Evolutionary conservation across 371 early-diverging fungal species (phyloP), one percentile per base, ranked within the genome.

Genomic region (Mucor circinelloides): DNA sequence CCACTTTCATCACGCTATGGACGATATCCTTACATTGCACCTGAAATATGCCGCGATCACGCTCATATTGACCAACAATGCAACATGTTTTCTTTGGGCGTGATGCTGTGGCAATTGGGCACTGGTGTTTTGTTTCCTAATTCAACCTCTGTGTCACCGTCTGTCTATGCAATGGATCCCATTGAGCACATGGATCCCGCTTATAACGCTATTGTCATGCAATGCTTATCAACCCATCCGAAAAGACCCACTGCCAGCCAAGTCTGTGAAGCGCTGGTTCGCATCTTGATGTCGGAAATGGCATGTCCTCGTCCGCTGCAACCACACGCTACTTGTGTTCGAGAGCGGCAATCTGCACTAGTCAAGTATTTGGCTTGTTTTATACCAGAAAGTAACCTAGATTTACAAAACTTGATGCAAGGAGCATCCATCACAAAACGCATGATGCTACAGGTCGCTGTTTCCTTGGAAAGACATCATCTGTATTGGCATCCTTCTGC

Each of bases 31-130:
- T 82, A 82, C 31, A 61, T 82, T 27, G 75, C 83, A 27, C 83
- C 83, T 23, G 83, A 82, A 56, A 40, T 68, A 21, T 27, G 36
- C 19, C 23, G 42, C 15, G 56, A 58, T 7, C 30, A 64, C 6
- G 30, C 57, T n/a, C 27, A 52, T 17, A 42, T 75, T 5, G 67
- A 70, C 2, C 64, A 72, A 23, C 65, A 65, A 28, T 71, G 77
- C 0, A 79, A 80, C 15, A 69, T 82, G 6, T 82, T 76, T 50
- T 70, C 78, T 0, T 61, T 82, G 13, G 83, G 83, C 17, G 74
- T 82, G 34, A 78, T 82, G 2, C 60, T 82, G 0, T 82, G 83
- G 83, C 83, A 82, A 60, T 65, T 82, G 6, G 72, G 72, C 15
- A 74, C 80, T 3, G 80, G 83, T 10, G 69, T 82, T 38, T 73